Evolutionary conservation across 2,329 filamentous ascomycete species (phyloP).

Genomic region (Fulvia fulva): DNA sequence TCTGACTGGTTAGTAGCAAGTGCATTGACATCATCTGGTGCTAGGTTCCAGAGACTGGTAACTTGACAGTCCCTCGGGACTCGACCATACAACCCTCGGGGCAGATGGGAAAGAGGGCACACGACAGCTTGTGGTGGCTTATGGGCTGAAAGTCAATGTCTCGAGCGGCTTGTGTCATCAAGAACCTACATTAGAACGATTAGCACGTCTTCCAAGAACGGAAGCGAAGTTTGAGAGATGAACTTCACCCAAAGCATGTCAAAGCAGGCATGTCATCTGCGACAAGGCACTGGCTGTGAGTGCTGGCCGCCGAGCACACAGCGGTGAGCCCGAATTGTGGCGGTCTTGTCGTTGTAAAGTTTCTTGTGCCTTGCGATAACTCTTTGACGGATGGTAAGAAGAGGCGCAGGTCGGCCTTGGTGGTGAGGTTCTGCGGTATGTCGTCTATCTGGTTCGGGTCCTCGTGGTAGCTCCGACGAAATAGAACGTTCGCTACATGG

Average conservation of each 20-base stretch:
- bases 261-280: neutral
- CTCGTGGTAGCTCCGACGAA: neutral
- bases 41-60: neutral
- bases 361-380: neutral
- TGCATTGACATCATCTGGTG: neutral
- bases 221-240: neutral
- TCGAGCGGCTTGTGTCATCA: neutral
- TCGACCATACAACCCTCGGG: slow-evolving; percentile 1
- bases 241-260: neutral
- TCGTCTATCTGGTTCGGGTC: neutral
- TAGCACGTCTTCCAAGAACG: neutral
- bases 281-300: neutral
- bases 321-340: neutral
- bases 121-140: slow-evolving; percentile 32
- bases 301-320: neutral
- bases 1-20: neutral
- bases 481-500: neutral
- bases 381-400: neutral
- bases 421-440: neutral
- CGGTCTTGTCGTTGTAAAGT: neutral
- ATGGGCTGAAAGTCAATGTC: neutral
- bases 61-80: neutral
- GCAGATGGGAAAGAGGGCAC: slow-evolving; percentile 19
- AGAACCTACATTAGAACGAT: neutral
- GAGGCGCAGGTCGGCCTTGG: neutral